phyloP scores from a whole-genome alignment of 441 rosid species.

The Iberis amara region DNA sequence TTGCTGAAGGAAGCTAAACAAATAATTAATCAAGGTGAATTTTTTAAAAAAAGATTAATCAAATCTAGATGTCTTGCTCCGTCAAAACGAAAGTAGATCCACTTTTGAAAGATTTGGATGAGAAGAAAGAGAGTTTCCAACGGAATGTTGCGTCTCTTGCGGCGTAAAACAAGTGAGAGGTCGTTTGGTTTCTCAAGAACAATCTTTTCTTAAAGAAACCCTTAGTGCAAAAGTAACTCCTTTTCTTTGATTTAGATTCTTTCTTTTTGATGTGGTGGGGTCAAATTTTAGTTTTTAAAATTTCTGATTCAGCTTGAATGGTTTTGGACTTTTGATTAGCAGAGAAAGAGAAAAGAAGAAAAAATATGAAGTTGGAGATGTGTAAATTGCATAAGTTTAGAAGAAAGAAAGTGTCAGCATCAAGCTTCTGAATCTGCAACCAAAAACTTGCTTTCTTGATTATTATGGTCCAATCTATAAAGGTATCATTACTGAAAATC shows the following conservation, averaged over 20 bases:
- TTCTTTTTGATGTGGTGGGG: constrained; percentile 32
- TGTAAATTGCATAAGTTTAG: constrained; percentile 52
- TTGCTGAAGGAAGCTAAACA: constrained; percentile 68
- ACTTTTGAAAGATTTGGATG: constrained; percentile 75
- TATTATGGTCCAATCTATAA: no score
- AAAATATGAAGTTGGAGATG: constrained; percentile 57
- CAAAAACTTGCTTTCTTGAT: no score
- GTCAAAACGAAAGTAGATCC: constrained; percentile 48
- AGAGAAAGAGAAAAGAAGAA: constrained; percentile 58
- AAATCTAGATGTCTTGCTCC: constrained; percentile 24
- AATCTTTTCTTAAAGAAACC: constrained; percentile 65
- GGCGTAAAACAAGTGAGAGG: constrained; percentile 65
- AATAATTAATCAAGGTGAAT: no score
- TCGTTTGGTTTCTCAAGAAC: constrained; percentile 76
- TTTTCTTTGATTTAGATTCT: constrained; percentile 7
- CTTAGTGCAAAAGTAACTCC: constrained; percentile 52
- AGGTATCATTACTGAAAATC: no score
- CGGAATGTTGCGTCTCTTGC: constrained; percentile 82
- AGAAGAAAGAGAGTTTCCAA: constrained; percentile 82
- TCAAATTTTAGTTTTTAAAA: constrained; percentile 13
- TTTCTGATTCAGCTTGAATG: constrained; percentile 2
- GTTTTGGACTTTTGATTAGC: constrained; percentile 29
- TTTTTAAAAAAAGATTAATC: no score
- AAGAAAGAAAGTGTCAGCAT: constrained; percentile 62
- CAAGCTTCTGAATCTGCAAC: constrained; percentile 51